Evolutionary conservation across 2,329 filamentous ascomycete species (phyloP), one percentile per base, ranked within the genome.

Genomic region (Ophiobolus disseminans): DNA sequence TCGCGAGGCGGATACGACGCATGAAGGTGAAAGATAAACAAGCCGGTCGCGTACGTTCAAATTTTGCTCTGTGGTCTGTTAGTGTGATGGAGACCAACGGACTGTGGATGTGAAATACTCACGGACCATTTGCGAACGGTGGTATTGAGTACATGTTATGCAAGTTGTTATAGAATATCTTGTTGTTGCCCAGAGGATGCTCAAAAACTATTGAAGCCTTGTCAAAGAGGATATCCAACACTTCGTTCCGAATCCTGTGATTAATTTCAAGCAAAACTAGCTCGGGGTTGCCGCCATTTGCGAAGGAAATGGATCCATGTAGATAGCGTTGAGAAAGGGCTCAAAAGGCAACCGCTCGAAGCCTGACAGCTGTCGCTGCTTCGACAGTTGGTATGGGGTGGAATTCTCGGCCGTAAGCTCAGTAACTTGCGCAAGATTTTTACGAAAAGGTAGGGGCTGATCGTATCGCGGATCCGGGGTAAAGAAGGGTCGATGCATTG

Each of bases 401-500:
- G 38, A 28, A 17, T 30, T 40, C 23, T 30, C 38, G 2, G 23
- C 23, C 8, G 14, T 40, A 3, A 40, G 8, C 16, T 30, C 23
- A 6, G 38, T 40, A 8, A 40, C 25, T 17, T 40, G 38, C 11
- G 19, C 20, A 9, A 40, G 9, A 3, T n/a, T 6, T 4, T 20
- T 17, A 4, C 38, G 38, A n/a, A 19, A 30, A 7, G 38, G 25
- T 13, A 40, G 13, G 2, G 23, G 38, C 25, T n/a, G 13, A 20
- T 40, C 38, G 25, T 28, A 30, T 5, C 11, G 14, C 2, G 23
- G 4, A n/a, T 30, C 21, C n/a, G 20, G 38, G 16, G 16, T 30
- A 14, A 40, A n/a, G 38, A 40, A 40, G 5, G 38, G 38, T n/a
- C 38, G 23, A 20, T 40, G 38, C 25, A 40, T 40, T n/a, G 38